Conservation (phyloP, 371 early-diverging fungal species). For the Choanephora cucurbitarum region DNA sequence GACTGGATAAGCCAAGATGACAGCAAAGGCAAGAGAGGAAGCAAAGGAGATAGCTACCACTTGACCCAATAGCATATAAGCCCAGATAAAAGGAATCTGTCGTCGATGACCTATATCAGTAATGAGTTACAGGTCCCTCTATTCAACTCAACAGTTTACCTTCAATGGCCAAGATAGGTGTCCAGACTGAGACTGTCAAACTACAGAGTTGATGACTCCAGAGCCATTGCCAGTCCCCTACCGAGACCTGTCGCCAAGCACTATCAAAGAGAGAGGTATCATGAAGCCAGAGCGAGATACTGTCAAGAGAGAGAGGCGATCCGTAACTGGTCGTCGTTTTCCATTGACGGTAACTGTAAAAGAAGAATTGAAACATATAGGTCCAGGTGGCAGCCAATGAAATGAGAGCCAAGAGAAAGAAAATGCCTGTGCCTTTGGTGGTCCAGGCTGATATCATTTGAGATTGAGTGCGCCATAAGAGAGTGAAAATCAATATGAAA, state of each 20-base stretch:
- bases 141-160: constrained; percentile 35
- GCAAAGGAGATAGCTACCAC: constrained; percentile 46
- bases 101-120: constrained; percentile 29
- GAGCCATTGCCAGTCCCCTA: constrained; percentile 41
- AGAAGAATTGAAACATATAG: constrained; percentile 42
- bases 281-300: constrained; percentile 45
- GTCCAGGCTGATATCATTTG: constrained; percentile 6
- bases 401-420: constrained; percentile 12
- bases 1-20: constrained; percentile 18
- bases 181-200: constrained; percentile 46
- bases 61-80: constrained; percentile 45
- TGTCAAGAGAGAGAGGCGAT: constrained; percentile 12
- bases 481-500: constrained; percentile 31
- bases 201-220: constrained; percentile 48
- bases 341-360: constrained; percentile 34
- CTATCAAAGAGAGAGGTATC: constrained; percentile 39
- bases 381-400: constrained; percentile 40
- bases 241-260: constrained; percentile 41
- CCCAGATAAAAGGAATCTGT: constrained; percentile 40
- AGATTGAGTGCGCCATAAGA: constrained; percentile 28
- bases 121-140: not conserved
- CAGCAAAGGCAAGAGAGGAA: constrained; percentile 38
- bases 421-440: not conserved
- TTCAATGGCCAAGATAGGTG: constrained; percentile 46
- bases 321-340: not conserved